Evolutionary conservation across 148 eudicot species (phyloP), one percentile per base, ranked within the genome.

Genomic region (Cornus florida): DNA sequence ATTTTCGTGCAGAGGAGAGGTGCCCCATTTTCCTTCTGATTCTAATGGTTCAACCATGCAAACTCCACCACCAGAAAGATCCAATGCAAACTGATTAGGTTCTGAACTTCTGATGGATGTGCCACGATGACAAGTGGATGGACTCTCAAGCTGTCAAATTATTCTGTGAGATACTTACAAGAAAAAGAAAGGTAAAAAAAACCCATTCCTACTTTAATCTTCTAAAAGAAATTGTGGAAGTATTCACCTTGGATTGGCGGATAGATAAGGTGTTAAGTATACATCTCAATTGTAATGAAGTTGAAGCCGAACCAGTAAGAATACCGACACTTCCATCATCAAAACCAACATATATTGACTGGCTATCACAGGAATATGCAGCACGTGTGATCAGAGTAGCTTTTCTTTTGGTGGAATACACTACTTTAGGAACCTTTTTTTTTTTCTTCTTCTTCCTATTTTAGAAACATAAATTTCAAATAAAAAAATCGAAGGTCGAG

Each of bases 261-360:
- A 86, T 62, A 96, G 84, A 80, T 96, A 96, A 6, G 97, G 86
- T 94, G 78, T 88, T 87, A 53, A 96, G 91, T 62, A 93, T 89
- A 75, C 99, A 94, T 77, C 97, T 84, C 68, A 91, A 82, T 82
- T 87, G 88, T 22, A 96, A 90, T 78, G 87, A 28, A 28, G 28
- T 87, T 53, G 93, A 85, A 79, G 28, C 28, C 1, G 91, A 28
- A 28, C 28, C 28, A 28, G n/a, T 91, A 38, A 97, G 88, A 83
- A 97, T 88, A 78, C 92, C 97, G 66, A 97, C 72, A 83, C 94
- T 89, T 78, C 94, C 99, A 68, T 91, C 94, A 84, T 93, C 89
- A 74, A 91, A 92, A 80, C 92, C 90, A 57, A 28, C 28, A 28
- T 28, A 28, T 28, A 28, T 28, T 28, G 28, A 28, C 28, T 28